Base-by-base conservation (phyloP, 2,329 filamentous ascomycete genomes). In the Plectosphaerella plurivora region DNA sequence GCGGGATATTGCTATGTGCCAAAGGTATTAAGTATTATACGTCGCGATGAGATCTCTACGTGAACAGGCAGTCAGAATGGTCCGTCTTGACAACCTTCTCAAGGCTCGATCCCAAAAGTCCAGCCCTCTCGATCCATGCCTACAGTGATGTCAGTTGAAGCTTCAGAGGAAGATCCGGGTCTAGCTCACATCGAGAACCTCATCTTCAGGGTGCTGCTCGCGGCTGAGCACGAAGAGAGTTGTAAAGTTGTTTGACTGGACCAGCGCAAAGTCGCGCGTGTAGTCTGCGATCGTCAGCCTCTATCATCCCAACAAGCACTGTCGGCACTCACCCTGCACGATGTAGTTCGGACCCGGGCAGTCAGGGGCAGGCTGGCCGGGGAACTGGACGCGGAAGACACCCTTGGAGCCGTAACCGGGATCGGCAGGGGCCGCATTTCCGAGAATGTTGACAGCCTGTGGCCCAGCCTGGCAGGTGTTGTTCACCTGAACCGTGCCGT, bases 311-410 rank as follows among this genome's bases (percentile, higher is more conserved):
- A 7, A 15, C 3, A 14, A 41, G 7, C 14, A n/a, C 37, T 14
- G 14, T 3, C 16, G 7, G 10, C 3, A 16, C 53, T 14, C 49
- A 65, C 63, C 61, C 49, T 68, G 65, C 4, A 67, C 64, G 33
- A 66, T 63, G 55, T 67, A 68, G 53, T 68, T 67, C n/a, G 65
- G 65, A 0, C 65, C 65, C 14, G 61, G 56, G 54, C 65, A 68
- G 10, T 56, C 55, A 6, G 62, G 61, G 0, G 58, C 55, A 3
- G 62, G 61, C 60, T 66, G 59, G 10, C 59, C 58, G 15, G 64
- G 64, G 52, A 68, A 68, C 50, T 65, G 63, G 5, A 68, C 65
- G 12, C 62, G 60, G 41, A 66, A 61, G 9, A 60, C 64, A 8
- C 64, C 65, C 15, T 57, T 56, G 37, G 61, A 58, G 2, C 65